These are phyloP conservation scores for Paecilomyces sp. DNA, from an alignment of 2,329 filamentous ascomycete genomes.

Conservation along the genomic window DNA sequence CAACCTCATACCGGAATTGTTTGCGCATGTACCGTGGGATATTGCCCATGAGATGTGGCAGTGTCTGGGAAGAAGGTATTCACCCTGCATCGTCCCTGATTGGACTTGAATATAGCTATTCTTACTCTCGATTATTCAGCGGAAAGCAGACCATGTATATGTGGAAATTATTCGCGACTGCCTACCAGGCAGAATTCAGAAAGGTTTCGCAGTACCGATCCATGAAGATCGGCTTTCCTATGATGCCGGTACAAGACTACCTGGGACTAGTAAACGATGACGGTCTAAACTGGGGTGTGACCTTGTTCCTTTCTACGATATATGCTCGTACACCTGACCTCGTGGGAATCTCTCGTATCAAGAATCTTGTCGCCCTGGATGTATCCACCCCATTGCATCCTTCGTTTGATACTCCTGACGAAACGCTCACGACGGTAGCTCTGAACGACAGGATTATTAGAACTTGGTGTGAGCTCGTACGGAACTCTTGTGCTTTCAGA, in stretches of 20 bases:
- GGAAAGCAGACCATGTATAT: conserved; percentile 32
- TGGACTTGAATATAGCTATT: conserved; percentile 1
- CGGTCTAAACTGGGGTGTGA: conserved; percentile 24
- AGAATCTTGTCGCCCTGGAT: conserved; percentile 35
- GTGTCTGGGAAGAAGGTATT: conserved; percentile 27
- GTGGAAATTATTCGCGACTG: conserved; percentile 36
- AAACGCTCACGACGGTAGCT: conserved; percentile 9
- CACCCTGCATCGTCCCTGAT: not conserved
- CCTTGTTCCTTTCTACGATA: conserved; percentile 26
- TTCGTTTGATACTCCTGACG: conserved; percentile 4
- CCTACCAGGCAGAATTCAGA: conserved; percentile 29
- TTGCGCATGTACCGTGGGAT: conserved; percentile 31
- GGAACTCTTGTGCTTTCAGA: conserved; percentile 23
- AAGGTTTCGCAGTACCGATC: conserved; percentile 19
- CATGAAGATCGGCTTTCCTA: conserved; percentile 21
- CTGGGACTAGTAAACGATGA: conserved; percentile 25
- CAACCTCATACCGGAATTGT: conserved; percentile 24
- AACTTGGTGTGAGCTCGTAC: conserved; percentile 33
- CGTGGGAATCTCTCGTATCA: conserved; percentile 29
- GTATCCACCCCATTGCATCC: conserved; percentile 16
- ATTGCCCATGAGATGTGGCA: conserved; percentile 35
- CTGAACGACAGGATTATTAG: conserved; percentile 34
- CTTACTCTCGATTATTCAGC: conserved; percentile 11
- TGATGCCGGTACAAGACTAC: conserved; percentile 27
- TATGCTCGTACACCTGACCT: conserved; percentile 26